Conservation (phyloP, 2,329 filamentous ascomycete genomes). For the Aspergillus viridinutans region DNA sequence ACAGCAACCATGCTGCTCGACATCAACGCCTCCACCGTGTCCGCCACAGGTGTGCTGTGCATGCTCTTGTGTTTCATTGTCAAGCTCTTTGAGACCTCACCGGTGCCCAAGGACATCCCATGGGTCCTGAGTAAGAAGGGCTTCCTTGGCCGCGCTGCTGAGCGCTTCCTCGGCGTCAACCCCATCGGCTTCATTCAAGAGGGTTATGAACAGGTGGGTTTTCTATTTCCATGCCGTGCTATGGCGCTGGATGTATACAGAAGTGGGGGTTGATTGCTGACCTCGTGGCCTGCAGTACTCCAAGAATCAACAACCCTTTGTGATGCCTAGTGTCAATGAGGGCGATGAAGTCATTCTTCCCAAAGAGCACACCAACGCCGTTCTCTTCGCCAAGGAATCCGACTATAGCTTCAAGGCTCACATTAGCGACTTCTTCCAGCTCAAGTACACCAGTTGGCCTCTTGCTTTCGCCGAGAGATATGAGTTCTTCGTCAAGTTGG, state of each 20-base stretch:
- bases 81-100: conserved; percentile 12
- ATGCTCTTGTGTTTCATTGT: conserved; percentile 7
- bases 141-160: conserved; percentile 7
- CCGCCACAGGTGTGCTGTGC: conserved; percentile 1
- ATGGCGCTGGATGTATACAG: too few species aligned
- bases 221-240: too few species aligned
- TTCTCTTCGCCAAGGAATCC: conserved; percentile 9
- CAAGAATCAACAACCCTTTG: conserved; percentile 9
- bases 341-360: conserved; percentile 13
- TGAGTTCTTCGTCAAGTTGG: conserved; percentile 12
- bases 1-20: conserved; percentile 8
- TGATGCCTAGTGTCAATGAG: conserved; percentile 13
- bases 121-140: conserved; percentile 9
- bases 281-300: conserved; percentile 3
- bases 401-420: conserved; percentile 12
- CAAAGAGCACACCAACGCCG: conserved; percentile 6
- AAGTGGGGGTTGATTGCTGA: background rate
- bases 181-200: conserved; percentile 11
- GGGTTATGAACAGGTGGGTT: conserved; percentile 10
- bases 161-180: conserved; percentile 11
- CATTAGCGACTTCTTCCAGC: conserved; percentile 11
- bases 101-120: conserved; percentile 8
- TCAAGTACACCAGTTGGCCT: conserved; percentile 13
- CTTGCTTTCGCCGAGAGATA: conserved; percentile 10
- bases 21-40: background rate